Conservation (phyloP, 208 protist species). For the Acanthamoeba triangularis region DNA sequence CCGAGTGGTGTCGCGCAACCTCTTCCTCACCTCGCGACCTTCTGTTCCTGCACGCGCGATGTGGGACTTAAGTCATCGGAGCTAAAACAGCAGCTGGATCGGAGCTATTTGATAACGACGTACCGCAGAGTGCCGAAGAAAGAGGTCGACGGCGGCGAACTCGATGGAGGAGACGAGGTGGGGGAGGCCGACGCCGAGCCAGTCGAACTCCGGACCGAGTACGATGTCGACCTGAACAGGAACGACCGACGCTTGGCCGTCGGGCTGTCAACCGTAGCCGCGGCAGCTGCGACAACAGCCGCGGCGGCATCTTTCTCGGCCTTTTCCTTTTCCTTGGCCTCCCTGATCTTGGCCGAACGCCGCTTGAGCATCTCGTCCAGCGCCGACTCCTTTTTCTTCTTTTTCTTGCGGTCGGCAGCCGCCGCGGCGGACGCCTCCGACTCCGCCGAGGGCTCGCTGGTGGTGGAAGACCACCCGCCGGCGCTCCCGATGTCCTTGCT, state of each 20-base stretch:
- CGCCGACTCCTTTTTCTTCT: neutral
- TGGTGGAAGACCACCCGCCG: too few species aligned
- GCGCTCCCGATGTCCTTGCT: neutral
- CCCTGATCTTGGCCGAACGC: neutral
- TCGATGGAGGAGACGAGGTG: neutral
- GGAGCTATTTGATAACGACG: too few species aligned
- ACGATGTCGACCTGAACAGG: neutral
- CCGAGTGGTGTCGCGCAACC: neutral
- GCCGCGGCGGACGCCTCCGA: too few species aligned
- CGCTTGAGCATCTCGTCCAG: conserved; percentile 45
- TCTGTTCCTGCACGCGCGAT: neutral
- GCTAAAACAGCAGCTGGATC: too few species aligned
- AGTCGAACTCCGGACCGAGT: neutral
- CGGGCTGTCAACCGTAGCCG: neutral
- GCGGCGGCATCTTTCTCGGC: neutral
- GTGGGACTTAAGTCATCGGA: neutral
- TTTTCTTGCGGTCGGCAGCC: neutral
- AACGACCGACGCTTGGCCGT: conserved; percentile 3
- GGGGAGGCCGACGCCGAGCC: neutral
- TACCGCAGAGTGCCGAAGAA: neutral
- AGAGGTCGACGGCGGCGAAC: neutral
- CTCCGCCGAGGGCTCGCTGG: too few species aligned
- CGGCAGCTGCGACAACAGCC: neutral
- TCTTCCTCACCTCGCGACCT: neutral
- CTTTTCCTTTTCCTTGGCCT: neutral